Evolutionary conservation across 2,329 filamentous ascomycete genomes (phyloP).

Genomic region (Diaporthe sp.): DNA sequence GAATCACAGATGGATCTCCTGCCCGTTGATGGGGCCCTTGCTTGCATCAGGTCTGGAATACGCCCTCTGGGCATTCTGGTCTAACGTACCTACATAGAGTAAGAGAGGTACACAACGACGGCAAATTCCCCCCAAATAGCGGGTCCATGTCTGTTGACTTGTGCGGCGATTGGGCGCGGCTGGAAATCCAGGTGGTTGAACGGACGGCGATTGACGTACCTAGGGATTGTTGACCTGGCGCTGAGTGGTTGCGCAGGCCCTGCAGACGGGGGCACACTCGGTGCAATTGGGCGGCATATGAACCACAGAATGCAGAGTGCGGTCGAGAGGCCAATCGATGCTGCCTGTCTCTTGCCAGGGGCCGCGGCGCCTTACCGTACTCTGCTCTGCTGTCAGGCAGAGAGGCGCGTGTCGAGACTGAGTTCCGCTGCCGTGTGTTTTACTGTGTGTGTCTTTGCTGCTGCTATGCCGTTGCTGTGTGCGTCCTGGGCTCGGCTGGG

Average conservation of each 20-base stretch:
- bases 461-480: neutral
- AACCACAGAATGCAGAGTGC: slow-evolving; percentile 38
- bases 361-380: slow-evolving; percentile 16
- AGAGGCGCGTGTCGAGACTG: slow-evolving; percentile 18
- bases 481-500: neutral
- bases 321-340: slow-evolving; percentile 38
- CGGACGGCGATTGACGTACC: slow-evolving; percentile 35
- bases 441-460: neutral
- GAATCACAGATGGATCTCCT: neutral
- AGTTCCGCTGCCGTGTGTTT: neutral
- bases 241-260: slow-evolving; percentile 36
- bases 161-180: slow-evolving; percentile 33
- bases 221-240: slow-evolving; percentile 32
- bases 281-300: slow-evolving; percentile 25
- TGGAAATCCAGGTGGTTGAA: slow-evolving; percentile 40
- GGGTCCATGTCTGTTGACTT: slow-evolving; percentile 22
- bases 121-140: slow-evolving; percentile 28
- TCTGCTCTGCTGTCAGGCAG: neutral
- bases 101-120: neutral
- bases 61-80: neutral
- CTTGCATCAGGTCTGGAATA: neutral
- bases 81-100: neutral
- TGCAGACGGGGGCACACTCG: slow-evolving; percentile 8
- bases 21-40: neutral
- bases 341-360: slow-evolving; percentile 32